phyloP scores from a whole-genome alignment of 2,329 filamentous ascomycete genomes.

The Aspergillus sp. region DNA sequence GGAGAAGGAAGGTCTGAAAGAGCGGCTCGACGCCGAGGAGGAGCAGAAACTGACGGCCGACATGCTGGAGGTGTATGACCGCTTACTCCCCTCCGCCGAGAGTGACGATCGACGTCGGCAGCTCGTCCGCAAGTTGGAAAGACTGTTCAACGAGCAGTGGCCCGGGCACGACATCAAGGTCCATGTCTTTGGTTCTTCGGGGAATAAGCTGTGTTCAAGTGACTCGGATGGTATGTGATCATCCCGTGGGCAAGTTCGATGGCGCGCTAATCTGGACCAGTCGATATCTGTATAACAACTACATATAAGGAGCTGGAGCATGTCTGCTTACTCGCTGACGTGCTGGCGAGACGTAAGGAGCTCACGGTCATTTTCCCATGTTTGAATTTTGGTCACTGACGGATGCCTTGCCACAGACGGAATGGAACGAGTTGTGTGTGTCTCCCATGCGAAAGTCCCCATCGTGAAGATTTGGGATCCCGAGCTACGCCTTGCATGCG shows the following conservation, averaged over 20 bases:
- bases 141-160: constrained; percentile 86
- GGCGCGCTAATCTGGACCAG: constrained; percentile 48
- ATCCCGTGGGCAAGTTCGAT: not conserved
- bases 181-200: constrained; percentile 95
- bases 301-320: constrained; percentile 82
- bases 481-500: constrained; percentile 81
- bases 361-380: not conserved
- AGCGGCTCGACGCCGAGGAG: constrained; percentile 67
- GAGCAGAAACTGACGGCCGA: constrained; percentile 74
- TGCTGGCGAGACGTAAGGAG: constrained; percentile 76
- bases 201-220: constrained; percentile 89
- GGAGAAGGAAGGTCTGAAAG: constrained; percentile 67
- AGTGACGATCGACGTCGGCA: constrained; percentile 73
- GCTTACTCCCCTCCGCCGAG: constrained; percentile 76
- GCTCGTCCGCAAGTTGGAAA: constrained; percentile 84
- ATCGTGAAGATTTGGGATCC: constrained; percentile 99
- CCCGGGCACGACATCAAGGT: constrained; percentile 87
- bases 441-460: constrained; percentile 91
- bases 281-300: constrained; percentile 97
- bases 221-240: constrained; percentile 80
- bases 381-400: constrained; percentile 11
- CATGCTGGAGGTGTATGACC: constrained; percentile 81
- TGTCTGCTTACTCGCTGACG: constrained; percentile 85
- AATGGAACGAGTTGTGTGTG: constrained; percentile 95
- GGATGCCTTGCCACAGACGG: constrained; percentile 61